Evolutionary conservation across 441 rosid genomes (phyloP).

Genomic region (Adansonia madagascariensis): DNA sequence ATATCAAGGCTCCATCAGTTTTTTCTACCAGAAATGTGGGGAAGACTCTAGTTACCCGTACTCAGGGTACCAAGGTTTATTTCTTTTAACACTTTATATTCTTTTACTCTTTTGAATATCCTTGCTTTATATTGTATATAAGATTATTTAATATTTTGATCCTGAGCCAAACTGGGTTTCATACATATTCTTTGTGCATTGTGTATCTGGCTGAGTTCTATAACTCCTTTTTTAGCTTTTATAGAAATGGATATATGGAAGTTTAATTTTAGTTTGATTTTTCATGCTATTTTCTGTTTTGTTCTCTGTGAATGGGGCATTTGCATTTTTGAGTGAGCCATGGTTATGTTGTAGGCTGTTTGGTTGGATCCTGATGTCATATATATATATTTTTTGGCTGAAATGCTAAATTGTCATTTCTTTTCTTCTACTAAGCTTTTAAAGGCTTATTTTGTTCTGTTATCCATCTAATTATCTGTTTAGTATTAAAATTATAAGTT

Average conservation of each 20-base stretch:
- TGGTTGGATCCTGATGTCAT: too few species aligned
- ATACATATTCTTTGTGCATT: neutral
- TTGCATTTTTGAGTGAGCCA: too few species aligned
- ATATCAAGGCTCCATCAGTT: too few species aligned
- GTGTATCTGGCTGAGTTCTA: neutral
- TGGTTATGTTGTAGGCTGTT: too few species aligned
- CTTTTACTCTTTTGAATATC: neutral
- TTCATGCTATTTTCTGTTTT: too few species aligned
- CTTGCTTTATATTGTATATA: neutral
- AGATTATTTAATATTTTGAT: neutral
- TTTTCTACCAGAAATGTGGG: constrained; percentile 58
- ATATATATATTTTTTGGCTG: too few species aligned
- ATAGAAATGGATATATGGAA: neutral
- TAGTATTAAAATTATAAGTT: neutral
- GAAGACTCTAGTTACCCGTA: constrained; percentile 80
- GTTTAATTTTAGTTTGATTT: too few species aligned
- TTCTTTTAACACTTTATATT: neutral
- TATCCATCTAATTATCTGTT: neutral
- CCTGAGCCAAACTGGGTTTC: neutral
- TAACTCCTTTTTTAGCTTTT: neutral
- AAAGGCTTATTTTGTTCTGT: neutral
- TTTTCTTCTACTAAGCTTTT: neutral
- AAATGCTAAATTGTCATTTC: too few species aligned
- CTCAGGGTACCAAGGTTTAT: constrained; percentile 89
- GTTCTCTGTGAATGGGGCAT: too few species aligned